Evolutionary conservation across 129 eudicot species (phyloP), one percentile per base, ranked within the genome.

Genomic region (Ambrosia trifida): DNA sequence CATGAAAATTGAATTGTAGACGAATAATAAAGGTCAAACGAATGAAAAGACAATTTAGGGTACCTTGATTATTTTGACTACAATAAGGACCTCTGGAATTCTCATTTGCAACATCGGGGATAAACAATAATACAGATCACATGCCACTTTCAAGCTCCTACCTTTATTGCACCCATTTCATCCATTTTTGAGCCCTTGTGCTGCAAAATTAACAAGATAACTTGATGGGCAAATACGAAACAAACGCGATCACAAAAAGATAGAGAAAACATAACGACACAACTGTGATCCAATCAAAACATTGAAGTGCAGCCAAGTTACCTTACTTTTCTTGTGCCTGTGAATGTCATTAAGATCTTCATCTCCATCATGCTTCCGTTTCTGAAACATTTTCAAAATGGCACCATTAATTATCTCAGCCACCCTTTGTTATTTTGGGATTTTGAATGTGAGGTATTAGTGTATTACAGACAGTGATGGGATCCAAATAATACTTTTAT

Each of bases 171-270:
- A 68, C 97, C 93, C 85, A 91, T 78, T 68, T 91, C 96, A 66
- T 88, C 96, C 89, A 92, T 88, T 74, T 84, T 91, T 88, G 96
- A 76, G 92, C 94, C 88, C 78, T 84, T 88, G 64, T 91, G 96
- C 97, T 91, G 91, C 77, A 80, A 76, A 33, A 49, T 66, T 46
- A 59, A 68, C 17, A 49, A 32, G 9, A 50, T 49, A 40, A 30
- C 44, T 67, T 33, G 20, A 62, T 20, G 43, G 47, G 68, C 2
- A 62, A 62, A 36, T 9, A 62, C 2, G 14, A 14, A 35, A 36
- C n/a, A 35, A 62, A 62, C 2, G 35, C 40, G 13, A 62, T 61
- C 46, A 51, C 5, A 70, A 68, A 45, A 46, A 45, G 13, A 58
- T 0, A 16, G n/a, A 17, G 16, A 67, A 28, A 17, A 46, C 28